phyloP scores from a whole-genome alignment of 2,329 filamentous ascomycete genomes.

The Zymoseptoria crescenta region DNA sequence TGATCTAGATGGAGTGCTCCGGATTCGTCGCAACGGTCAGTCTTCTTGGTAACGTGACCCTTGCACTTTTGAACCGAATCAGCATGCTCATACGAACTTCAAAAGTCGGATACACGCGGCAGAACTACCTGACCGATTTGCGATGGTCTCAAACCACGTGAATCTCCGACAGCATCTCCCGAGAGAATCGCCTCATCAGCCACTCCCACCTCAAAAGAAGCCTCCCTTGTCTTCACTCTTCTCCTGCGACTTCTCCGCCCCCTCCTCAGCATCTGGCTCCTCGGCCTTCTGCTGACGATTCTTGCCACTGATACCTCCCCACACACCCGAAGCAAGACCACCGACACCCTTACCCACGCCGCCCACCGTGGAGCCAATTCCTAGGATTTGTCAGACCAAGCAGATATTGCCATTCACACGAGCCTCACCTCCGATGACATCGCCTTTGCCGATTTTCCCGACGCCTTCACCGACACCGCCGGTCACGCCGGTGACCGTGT shows the following conservation, averaged over 20 bases:
- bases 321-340: conserved; percentile 23
- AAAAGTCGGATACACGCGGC: too few relatives aligned
- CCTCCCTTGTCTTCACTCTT: conserved; percentile 8
- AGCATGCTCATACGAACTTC: too few relatives aligned
- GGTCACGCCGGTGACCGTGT: conserved; percentile 31
- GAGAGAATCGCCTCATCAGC: neutral
- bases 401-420: neutral
- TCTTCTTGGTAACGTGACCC: too few relatives aligned
- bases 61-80: too few relatives aligned
- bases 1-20: too few relatives aligned
- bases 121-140: too few relatives aligned
- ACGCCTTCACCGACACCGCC: conserved; percentile 40
- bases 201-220: neutral
- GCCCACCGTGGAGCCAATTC: conserved; percentile 34
- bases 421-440: conserved; percentile 34
- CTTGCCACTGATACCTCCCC: conserved; percentile 26
- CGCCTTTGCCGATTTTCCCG: conserved; percentile 37
- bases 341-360: conserved; percentile 29
- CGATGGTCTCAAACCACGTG: too few relatives aligned
- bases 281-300: conserved; percentile 16
- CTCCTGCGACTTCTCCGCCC: conserved; percentile 10
- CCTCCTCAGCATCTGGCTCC: conserved; percentile 7
- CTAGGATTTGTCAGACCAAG: neutral
- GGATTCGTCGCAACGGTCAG: too few relatives aligned
- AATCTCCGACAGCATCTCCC: too few relatives aligned